Percentiles rank a stretch among this genome's conserved stretches.
Evolutionary conservation across 2,329 filamentous ascomycete genomes (phyloP).

Genomic region (Colletotrichum lentis): DNA sequence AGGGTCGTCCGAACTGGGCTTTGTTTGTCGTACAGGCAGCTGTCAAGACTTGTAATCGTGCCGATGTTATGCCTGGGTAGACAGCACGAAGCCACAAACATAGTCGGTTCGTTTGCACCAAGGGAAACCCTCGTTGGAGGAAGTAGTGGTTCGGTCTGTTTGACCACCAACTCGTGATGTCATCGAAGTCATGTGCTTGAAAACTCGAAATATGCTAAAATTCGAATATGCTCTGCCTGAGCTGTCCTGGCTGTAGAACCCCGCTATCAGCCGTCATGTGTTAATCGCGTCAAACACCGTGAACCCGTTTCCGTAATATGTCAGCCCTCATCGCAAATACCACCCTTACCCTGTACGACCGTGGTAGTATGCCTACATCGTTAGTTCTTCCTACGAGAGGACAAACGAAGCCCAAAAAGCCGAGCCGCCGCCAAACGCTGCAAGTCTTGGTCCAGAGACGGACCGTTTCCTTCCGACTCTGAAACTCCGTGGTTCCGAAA

Average conservation of each 20-base stretch:
- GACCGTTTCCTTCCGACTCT: slow-evolving; percentile 5
- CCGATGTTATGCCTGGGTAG: not conserved
- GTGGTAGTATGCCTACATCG: slow-evolving; percentile 5
- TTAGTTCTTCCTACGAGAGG: not conserved
- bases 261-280: slow-evolving; percentile 30
- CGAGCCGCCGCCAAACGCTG: slow-evolving; percentile 12
- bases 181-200: not conserved
- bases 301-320: slow-evolving; percentile 22
- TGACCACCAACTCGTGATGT: not conserved
- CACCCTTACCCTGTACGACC: slow-evolving; percentile 4
- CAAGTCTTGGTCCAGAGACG: slow-evolving; percentile 11
- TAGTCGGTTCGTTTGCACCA: not conserved
- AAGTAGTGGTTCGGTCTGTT: not conserved
- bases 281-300: slow-evolving; percentile 22
- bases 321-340: not conserved
- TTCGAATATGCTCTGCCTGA: slow-evolving; percentile 22
- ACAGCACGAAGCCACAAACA: not conserved
- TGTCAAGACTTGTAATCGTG: not conserved
- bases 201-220: not conserved
- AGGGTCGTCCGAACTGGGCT: slow-evolving; percentile 6
- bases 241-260: slow-evolving; percentile 35
- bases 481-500: slow-evolving; percentile 6
- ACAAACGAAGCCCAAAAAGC: not conserved
- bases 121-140: not conserved
- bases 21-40: not conserved